These are phyloP conservation scores for Neonectria coccinea DNA, from an alignment of 2,329 filamentous ascomycete species.

Conservation along the genomic window DNA sequence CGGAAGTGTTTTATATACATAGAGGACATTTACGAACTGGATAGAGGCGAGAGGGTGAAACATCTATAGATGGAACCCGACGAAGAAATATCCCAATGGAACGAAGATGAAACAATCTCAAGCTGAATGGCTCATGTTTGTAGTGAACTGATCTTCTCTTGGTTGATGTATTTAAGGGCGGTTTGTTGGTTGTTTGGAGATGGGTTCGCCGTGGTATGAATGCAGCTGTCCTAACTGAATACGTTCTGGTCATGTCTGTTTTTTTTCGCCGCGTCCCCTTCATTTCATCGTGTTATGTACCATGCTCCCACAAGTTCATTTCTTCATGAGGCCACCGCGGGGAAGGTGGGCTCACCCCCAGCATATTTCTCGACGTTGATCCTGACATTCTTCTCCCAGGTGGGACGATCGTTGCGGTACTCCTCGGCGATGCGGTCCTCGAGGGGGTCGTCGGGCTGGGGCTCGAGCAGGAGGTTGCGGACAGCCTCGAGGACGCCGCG, in stretches of 20 bases:
- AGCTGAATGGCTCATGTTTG: not conserved
- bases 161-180: not conserved
- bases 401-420: constrained; percentile 74
- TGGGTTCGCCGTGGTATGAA: constrained; percentile 6
- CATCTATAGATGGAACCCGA: constrained; percentile 14
- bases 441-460: constrained; percentile 89
- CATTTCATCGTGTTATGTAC: constrained; percentile 10
- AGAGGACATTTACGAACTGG: constrained; percentile 43
- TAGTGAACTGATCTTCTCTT: not conserved
- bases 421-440: constrained; percentile 89
- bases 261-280: constrained; percentile 3
- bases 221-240: constrained; percentile 2
- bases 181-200: constrained; percentile 1
- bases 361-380: constrained; percentile 83
- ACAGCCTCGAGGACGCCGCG: constrained; percentile 81
- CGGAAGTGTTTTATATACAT: constrained; percentile 37
- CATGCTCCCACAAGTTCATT: not conserved
- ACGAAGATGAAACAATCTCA: constrained; percentile 28
- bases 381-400: constrained; percentile 80
- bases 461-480: constrained; percentile 78
- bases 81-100: constrained; percentile 44
- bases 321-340: constrained; percentile 36
- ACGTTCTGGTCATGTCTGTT: constrained; percentile 3
- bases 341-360: constrained; percentile 55
- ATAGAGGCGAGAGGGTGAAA: constrained; percentile 30